Base-by-base conservation (phyloP, 148 eudicot species). In the Rhododendron williamsianum region DNA sequence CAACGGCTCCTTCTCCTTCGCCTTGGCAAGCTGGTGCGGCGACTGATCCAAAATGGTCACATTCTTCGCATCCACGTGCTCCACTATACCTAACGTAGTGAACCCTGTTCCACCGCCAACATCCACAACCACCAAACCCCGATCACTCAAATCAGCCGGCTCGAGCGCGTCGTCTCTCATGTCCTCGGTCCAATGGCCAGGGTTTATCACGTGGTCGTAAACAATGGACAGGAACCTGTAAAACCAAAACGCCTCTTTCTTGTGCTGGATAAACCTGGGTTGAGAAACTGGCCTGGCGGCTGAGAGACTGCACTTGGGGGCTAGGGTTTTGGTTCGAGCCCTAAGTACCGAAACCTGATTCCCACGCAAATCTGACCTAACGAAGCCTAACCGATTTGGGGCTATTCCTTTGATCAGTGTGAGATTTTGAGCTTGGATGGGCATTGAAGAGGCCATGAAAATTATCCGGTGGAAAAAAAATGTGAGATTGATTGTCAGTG, bases 81-180 rank as follows among this genome's bases (percentile, higher is more conserved):
- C 88, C 9, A 94, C 96, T 84, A 95, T 93, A 6, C 98, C 98
- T 69, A 95, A 77, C 38, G 98, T 95, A 12, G 95, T 91, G 76
- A 95, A 95, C 84, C 98, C 97, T 51, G 98, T 95, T 4, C 97
- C 98, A 0, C 98, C 98, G 74, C 98, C 97, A 48, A 95, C 98
- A 89, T 95, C 97, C 46, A 94, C 97, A 51, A 94, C 97, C 0
- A 72, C 83, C 92, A 94, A 54, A 69, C 87, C 85, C 90, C 91
- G 89, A 84, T 87, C 88, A 83, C 52, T 79, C 87, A 95, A 84
- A 88, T 94, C 96, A 58, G 97, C 98, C 21, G 98, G 97, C 86
- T 95, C 98, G 25, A 95, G 89, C 4, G 98, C 96, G n/a, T 95
- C 98, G 13, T 92, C 95, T n/a, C 98, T 90, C 98, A 95, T 95